Evolutionary conservation across 148 eudicot species (phyloP).

Genomic region (Vaccinium vitisidaea): DNA sequence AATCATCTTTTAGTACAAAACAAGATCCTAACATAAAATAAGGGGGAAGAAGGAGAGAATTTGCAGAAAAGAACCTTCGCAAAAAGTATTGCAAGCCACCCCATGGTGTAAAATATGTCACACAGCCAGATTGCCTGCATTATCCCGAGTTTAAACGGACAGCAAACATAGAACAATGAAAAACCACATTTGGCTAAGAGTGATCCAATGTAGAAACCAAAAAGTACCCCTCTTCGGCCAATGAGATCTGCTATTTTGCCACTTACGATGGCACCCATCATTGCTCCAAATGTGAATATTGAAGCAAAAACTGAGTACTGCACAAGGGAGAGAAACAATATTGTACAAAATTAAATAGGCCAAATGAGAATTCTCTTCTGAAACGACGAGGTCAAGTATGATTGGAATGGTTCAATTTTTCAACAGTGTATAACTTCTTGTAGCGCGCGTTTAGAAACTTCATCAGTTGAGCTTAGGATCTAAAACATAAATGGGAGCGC

Average conservation of each 20-base stretch:
- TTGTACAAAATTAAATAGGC: not conserved
- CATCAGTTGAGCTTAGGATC: not conserved
- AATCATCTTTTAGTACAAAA: not conserved
- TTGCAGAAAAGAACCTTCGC: constrained; percentile 34
- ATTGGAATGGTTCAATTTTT: not conserved
- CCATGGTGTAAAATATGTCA: constrained; percentile 26
- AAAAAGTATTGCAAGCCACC: constrained; percentile 48
- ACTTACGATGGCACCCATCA: constrained; percentile 50
- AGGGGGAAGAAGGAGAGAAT: not conserved
- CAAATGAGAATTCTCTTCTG: not conserved
- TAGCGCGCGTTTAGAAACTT: not conserved
- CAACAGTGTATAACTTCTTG: not conserved
- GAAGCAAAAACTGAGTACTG: constrained; percentile 20
- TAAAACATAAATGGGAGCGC: not conserved
- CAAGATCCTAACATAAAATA: not conserved
- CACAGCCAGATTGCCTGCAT: constrained; percentile 41
- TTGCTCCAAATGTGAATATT: constrained; percentile 46
- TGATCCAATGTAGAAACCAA: constrained; percentile 22
- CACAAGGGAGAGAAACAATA: not conserved
- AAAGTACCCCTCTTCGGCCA: constrained; percentile 40
- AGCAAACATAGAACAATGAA: not conserved
- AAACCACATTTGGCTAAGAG: not conserved
- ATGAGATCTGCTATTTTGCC: constrained; percentile 51
- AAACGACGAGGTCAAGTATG: not conserved
- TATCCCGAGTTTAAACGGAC: not conserved